Evolutionary conservation across 257 asterid species (phyloP).

Genomic region (Solanum pimpinellifolium): DNA sequence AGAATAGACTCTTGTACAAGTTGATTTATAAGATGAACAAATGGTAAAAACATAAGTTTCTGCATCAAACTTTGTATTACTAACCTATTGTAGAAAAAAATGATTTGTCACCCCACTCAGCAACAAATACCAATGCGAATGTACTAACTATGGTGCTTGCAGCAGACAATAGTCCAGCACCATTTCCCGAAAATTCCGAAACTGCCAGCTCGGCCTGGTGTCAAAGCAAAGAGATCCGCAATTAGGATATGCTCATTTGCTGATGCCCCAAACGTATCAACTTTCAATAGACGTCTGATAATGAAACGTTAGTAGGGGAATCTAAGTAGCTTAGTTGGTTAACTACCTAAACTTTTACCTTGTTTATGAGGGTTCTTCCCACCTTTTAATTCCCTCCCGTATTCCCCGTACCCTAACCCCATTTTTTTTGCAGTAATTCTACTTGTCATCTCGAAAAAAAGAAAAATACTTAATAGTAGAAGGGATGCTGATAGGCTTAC

Average conservation of each 20-base stretch:
- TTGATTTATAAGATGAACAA: not conserved
- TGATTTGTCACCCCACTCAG: slow-evolving; percentile 99
- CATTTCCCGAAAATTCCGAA: slow-evolving; percentile 74
- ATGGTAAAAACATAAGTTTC: not conserved
- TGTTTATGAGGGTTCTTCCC: not conserved
- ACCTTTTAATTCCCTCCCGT: not conserved
- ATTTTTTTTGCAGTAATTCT: not conserved
- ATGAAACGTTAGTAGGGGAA: not conserved
- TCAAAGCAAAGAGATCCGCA: not conserved
- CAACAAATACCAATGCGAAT: slow-evolving; percentile 78
- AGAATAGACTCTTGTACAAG: not conserved
- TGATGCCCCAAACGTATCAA: not conserved
- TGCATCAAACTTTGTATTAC: not conserved
- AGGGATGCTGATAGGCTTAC: slow-evolving; percentile 17
- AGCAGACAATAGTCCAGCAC: slow-evolving; percentile 73
- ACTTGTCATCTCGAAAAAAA: not conserved
- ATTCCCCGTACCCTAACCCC: not conserved
- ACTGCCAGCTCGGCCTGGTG: slow-evolving; percentile 86
- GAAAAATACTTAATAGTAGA: not conserved
- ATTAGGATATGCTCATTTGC: not conserved
- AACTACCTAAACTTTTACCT: not conserved
- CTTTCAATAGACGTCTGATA: not conserved
- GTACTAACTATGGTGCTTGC: slow-evolving; percentile 79
- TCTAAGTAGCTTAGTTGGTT: not conserved
- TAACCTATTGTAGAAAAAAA: slow-evolving; percentile 90